Percentiles rank a stretch among this genome's conserved stretches.
These are phyloP conservation scores for Pyrenophora teres DNA, from an alignment of 2,329 filamentous ascomycete genomes.

Conservation along the genomic window DNA sequence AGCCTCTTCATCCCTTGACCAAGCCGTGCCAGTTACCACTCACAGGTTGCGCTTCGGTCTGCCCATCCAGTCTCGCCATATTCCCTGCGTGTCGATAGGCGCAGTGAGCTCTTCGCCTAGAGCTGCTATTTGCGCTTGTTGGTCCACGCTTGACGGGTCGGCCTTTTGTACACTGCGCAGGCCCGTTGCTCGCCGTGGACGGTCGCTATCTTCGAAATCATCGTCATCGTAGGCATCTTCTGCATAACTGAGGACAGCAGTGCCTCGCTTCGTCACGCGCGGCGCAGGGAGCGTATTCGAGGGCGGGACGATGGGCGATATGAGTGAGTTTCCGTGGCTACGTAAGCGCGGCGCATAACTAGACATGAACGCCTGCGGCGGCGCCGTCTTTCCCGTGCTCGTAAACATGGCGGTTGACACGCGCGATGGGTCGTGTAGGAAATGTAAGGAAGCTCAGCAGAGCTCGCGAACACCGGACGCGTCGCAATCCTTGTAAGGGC, in stretches of 20 bases:
- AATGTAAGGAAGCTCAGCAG: constrained; percentile 35
- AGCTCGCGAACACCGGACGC: constrained; percentile 39
- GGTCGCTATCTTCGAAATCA: constrained; percentile 75
- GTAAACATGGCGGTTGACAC: constrained; percentile 46
- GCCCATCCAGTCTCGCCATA: constrained; percentile 96
- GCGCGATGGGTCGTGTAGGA: constrained; percentile 27
- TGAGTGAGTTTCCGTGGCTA: constrained; percentile 86
- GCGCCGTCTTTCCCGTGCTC: constrained; percentile 50
- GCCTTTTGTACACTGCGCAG: constrained; percentile 76
- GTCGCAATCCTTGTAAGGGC: constrained; percentile 26
- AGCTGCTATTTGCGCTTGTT: constrained; percentile 71
- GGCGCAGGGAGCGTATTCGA: constrained; percentile 69
- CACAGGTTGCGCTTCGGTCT: constrained; percentile 61
- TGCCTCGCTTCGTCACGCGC: constrained; percentile 95
- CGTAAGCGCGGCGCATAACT: constrained; percentile 90
- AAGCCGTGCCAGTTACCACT: constrained; percentile 41
- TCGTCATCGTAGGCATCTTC: constrained; percentile 93
- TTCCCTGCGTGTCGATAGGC: constrained; percentile 84
- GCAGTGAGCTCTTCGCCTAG: constrained; percentile 79
- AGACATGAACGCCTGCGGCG: constrained; percentile 85
- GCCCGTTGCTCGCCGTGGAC: constrained; percentile 73
- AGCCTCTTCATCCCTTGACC: constrained; percentile 6
- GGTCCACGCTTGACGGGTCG: constrained; percentile 64
- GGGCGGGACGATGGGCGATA: constrained; percentile 79
- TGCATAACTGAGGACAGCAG: constrained; percentile 95